phyloP scores from a whole-genome alignment of 2,329 filamentous ascomycete species.

The Clonostachys rhizophaga region DNA sequence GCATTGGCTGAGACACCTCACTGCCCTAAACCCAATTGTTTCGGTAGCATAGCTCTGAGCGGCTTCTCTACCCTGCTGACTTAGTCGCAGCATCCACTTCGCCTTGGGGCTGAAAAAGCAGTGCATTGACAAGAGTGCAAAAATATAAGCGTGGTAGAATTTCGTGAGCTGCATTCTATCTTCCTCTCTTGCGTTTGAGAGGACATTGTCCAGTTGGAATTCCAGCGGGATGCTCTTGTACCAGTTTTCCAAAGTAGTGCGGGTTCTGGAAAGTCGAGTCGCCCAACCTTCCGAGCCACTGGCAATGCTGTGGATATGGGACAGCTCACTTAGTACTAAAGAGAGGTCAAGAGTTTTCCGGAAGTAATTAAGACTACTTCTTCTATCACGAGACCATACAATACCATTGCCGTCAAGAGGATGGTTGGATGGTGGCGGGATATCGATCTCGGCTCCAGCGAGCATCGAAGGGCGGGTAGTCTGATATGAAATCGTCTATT shows the following conservation, averaged over 20 bases:
- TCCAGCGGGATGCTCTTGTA: conserved; percentile 22
- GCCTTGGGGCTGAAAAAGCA: conserved; percentile 29
- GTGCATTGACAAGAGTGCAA: conserved; percentile 27
- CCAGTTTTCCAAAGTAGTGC: conserved; percentile 30
- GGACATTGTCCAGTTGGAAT: conserved; percentile 24
- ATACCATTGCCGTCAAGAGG: conserved; percentile 22
- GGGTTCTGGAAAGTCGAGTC: conserved; percentile 14
- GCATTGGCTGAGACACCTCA: not conserved
- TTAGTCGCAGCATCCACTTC: conserved; percentile 27
- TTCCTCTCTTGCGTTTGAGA: not conserved
- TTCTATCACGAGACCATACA: conserved; percentile 25
- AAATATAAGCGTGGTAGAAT: conserved; percentile 29
- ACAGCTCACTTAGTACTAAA: not conserved
- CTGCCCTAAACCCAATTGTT: not conserved
- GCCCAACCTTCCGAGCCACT: conserved; percentile 16
- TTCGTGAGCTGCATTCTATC: conserved; percentile 12
- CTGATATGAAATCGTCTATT: conserved; percentile 25
- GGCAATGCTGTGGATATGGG: conserved; percentile 24
- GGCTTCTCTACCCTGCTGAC: conserved; percentile 14
- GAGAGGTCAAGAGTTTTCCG: conserved; percentile 32
- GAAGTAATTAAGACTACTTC: conserved; percentile 27
- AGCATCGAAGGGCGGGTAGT: conserved; percentile 28
- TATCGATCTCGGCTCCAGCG: conserved; percentile 31
- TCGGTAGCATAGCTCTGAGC: conserved; percentile 11
- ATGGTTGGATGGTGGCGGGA: conserved; percentile 23